These are phyloP conservation scores for Trypanosoma boissoni DNA, from an alignment of 208 protist genomes.

Conservation along the genomic window DNA sequence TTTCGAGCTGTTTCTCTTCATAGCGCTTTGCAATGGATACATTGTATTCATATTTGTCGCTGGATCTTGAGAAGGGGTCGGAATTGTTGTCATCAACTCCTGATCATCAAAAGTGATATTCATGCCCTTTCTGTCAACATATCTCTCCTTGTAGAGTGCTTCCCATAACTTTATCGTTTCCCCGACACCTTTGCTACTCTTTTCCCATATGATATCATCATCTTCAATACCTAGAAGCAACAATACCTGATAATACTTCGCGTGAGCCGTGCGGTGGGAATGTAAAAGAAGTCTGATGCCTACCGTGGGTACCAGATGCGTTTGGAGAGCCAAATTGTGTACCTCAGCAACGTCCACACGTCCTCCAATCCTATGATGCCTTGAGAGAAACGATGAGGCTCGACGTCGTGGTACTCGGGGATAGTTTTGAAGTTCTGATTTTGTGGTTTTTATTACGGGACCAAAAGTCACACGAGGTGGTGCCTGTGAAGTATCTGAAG, in stretches of 20 bases:
- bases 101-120: neutral
- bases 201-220: slow-evolving; percentile 62
- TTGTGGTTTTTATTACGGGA: no score
- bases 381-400: neutral
- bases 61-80: neutral
- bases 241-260: slow-evolving; percentile 80
- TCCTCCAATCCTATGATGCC: neutral
- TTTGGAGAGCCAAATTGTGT: slow-evolving; percentile 21
- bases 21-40: neutral
- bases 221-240: slow-evolving; percentile 71
- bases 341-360: slow-evolving; percentile 21
- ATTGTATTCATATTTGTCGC: neutral
- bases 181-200: slow-evolving; percentile 27
- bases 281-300: slow-evolving; percentile 73
- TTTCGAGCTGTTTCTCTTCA: neutral
- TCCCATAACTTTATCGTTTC: slow-evolving; percentile 61
- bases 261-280: slow-evolving; percentile 71
- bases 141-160: slow-evolving; percentile 68
- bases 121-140: slow-evolving; percentile 26
- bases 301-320: slow-evolving; percentile 68
- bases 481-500: neutral
- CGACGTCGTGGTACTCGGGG: neutral
- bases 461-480: no score
- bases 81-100: neutral
- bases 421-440: no score